These are phyloP conservation scores for Trifolium fragiferum DNA, from an alignment of 306 rosid genomes.

Conservation along the genomic window DNA sequence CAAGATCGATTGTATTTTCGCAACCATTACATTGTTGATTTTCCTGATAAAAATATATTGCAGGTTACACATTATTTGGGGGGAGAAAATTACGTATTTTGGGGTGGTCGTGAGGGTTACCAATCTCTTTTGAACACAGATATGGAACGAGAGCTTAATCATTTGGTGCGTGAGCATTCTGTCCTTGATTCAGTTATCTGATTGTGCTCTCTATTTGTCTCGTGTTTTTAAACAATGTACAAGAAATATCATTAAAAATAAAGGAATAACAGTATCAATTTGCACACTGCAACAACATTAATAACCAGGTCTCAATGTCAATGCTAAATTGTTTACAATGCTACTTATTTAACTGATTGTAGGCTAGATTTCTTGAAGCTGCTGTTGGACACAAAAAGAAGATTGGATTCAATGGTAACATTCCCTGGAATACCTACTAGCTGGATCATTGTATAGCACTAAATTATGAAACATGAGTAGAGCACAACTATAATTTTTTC, in stretches of 20 bases:
- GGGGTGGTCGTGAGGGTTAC: slow-evolving; percentile 99
- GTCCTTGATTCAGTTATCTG: background rate
- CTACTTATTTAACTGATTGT: slow-evolving; percentile 37
- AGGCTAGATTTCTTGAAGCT: slow-evolving; percentile 90
- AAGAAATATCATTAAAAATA: slow-evolving; percentile 32
- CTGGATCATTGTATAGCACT: slow-evolving; percentile 20
- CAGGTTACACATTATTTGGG: slow-evolving; percentile 95
- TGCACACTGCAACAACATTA: slow-evolving; percentile 13
- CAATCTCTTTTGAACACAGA: slow-evolving; percentile 94
- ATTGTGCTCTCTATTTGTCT: slow-evolving; percentile 7
- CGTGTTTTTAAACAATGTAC: slow-evolving; percentile 3
- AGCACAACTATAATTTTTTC: background rate
- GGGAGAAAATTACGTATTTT: slow-evolving; percentile 93
- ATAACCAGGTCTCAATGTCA: slow-evolving; percentile 14
- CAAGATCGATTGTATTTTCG: slow-evolving; percentile 4
- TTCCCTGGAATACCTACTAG: slow-evolving; percentile 23
- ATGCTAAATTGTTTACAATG: background rate
- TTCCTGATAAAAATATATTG: slow-evolving; percentile 37
- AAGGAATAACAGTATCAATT: slow-evolving; percentile 12
- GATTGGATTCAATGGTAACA: slow-evolving; percentile 90
- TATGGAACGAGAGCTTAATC: slow-evolving; percentile 95
- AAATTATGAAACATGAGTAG: slow-evolving; percentile 9
- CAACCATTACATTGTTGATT: slow-evolving; percentile 15
- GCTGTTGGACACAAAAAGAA: slow-evolving; percentile 89
- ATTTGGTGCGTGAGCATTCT: slow-evolving; percentile 60